Evolutionary conservation across 371 early-diverging fungal species (phyloP), one percentile per base, ranked within the genome.

Genomic region (Lichtheimia ornata): DNA sequence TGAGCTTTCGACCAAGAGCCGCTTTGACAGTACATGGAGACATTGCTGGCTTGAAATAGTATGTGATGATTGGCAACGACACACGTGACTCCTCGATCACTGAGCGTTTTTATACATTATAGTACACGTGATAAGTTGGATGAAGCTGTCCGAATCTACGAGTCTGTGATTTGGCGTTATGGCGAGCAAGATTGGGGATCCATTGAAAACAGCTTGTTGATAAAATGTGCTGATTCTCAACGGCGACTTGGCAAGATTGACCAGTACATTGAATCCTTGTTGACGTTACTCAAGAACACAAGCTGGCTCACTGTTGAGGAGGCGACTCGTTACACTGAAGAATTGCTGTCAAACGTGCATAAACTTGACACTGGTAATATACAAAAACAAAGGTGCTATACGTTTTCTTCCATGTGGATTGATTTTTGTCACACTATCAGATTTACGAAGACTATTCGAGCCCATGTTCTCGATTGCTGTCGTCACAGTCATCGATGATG

Each of bases 21-120:
- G 84, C 85, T 0, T 56, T 86, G 18, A 80, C 86, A 14, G 70
- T 91, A 13, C 88, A 88, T 56, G 85, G 88, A 3, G 93, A 93
- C 61, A 85, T 92, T 50, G 93, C 94, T 0, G 81, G 86, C 2
- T 66, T 91, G 11, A 84, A 90, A 71, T 92, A 86, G 91, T 93
- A 86, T 66, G 88, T 70, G 9, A 30, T 24, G 18, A 18, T 12
- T 4, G 35, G 9, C 11, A 11, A 35, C 9, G 35, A 11, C 9
- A 11, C 35, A 49, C 1, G 1, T 7, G 4, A 20, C 20, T 22
- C 12, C 17, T 5, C 7, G 35, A 7, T 24, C 42, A 11, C 15
- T 3, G 27, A 30, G 3, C n/a, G 4, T 17, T 28, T 15, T 35
- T 43, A 50, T 24, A 40, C 12, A 24, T n/a, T 43, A 22, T 59